Conservation (phyloP, 352 stramenopile genomes). For the Phytophthora crassamura region DNA sequence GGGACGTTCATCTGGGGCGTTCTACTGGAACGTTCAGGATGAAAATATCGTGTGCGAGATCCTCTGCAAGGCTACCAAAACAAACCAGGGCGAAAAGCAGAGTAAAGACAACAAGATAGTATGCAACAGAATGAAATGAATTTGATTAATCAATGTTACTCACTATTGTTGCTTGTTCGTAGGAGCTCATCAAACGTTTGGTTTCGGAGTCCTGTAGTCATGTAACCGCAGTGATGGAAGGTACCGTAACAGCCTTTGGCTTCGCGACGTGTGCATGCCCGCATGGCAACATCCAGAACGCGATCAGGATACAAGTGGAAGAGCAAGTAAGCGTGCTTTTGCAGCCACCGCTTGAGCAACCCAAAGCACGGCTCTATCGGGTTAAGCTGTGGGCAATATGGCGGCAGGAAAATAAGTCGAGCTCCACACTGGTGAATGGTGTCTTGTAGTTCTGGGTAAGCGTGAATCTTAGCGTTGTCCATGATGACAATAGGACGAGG, state of each 20-base stretch:
- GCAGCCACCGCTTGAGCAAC: slow-evolving; percentile 4
- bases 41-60: too few species aligned
- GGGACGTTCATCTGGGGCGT: too few species aligned
- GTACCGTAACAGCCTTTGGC: too few species aligned
- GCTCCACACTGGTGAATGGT: slow-evolving; percentile 11
- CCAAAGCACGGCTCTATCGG: slow-evolving; percentile 16
- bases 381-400: slow-evolving; percentile 8
- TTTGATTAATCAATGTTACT: too few species aligned
- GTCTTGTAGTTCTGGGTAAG: slow-evolving; percentile 5
- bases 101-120: too few species aligned
- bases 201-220: not conserved
- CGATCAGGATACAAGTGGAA: slow-evolving; percentile 6
- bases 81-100: too few species aligned
- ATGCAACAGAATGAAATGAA: too few species aligned
- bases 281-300: too few species aligned
- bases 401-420: slow-evolving; percentile 2
- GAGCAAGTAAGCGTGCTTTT: slow-evolving; percentile 6
- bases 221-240: slow-evolving; percentile 3
- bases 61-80: too few species aligned
- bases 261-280: slow-evolving; percentile 1
- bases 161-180: too few species aligned
- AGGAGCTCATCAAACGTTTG: slow-evolving; percentile 1
- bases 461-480: too few species aligned
- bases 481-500: slow-evolving; percentile 3
- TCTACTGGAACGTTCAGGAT: too few species aligned